Evolutionary conservation across 495 filamentous ascomycete species (phyloP).

Genomic region (Amphirosellinia nigrospora): DNA sequence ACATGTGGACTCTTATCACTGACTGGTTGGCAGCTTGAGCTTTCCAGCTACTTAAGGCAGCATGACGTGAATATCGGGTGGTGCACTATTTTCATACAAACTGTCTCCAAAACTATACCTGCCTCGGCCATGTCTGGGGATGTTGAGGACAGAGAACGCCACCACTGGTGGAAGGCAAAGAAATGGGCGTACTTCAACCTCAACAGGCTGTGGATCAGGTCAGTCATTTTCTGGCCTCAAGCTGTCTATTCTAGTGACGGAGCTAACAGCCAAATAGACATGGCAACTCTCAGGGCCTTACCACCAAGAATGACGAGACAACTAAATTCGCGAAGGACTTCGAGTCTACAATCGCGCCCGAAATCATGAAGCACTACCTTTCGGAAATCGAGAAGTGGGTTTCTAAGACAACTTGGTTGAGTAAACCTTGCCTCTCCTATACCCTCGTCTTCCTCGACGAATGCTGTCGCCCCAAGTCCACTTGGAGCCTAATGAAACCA

Average conservation of each 20-base stretch:
- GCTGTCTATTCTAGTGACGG: not conserved
- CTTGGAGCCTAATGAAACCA: slow-evolving; percentile 92
- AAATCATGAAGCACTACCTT: slow-evolving; percentile 92
- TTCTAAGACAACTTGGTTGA: slow-evolving; percentile 90
- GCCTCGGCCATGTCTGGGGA: slow-evolving; percentile 80
- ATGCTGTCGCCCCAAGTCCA: slow-evolving; percentile 94
- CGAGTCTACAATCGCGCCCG: slow-evolving; percentile 87
- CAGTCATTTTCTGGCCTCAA: slow-evolving; percentile 36
- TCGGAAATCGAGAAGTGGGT: slow-evolving; percentile 97
- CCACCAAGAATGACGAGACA: slow-evolving; percentile 70
- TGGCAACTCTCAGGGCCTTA: slow-evolving; percentile 75
- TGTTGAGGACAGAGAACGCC: slow-evolving; percentile 82
- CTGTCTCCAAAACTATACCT: slow-evolving; percentile 85
- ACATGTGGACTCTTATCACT: slow-evolving; percentile 38
- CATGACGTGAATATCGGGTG: slow-evolving; percentile 87
- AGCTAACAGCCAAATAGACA: slow-evolving; percentile 65
- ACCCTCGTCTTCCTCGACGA: slow-evolving; percentile 94
- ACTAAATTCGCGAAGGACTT: slow-evolving; percentile 85
- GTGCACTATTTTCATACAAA: slow-evolving; percentile 91
- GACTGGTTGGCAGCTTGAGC: slow-evolving; percentile 72
- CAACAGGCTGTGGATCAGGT: slow-evolving; percentile 94
- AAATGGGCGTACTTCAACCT: slow-evolving; percentile 99
- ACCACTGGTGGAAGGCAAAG: slow-evolving; percentile 99
- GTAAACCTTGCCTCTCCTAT: slow-evolving; percentile 88
- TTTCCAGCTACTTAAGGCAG: slow-evolving; percentile 75